A percentile compares a stretch with the other conserved stretches of the same genome.
Evolutionary conservation across 331 rosid genomes (phyloP).

Genomic region (Malus hybrid): DNA sequence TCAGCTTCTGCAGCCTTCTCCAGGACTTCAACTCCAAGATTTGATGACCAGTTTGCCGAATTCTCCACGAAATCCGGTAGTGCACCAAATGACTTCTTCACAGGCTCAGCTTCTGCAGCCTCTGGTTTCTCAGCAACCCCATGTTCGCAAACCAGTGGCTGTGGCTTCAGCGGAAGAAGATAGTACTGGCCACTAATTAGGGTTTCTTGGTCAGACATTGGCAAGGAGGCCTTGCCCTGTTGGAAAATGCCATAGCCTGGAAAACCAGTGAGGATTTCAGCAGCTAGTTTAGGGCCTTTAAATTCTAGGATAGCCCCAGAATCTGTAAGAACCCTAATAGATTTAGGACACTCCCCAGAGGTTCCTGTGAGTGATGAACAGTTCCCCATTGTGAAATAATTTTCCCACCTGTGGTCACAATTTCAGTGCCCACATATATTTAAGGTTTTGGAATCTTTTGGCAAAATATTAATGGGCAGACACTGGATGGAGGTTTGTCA

Average conservation of each 20-base stretch:
- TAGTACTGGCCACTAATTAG: conserved; percentile 43
- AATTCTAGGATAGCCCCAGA: conserved; percentile 46
- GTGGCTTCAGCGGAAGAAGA: conserved; percentile 46
- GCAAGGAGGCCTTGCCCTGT: conserved; percentile 38
- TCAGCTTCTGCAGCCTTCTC: not conserved
- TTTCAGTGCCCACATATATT: conserved; percentile 12
- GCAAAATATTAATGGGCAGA: not conserved
- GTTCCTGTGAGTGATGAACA: conserved; percentile 47
- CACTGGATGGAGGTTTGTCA: not conserved
- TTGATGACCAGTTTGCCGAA: conserved; percentile 40
- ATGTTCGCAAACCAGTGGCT: not conserved
- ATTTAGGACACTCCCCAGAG: conserved; percentile 40
- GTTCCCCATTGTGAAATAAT: conserved; percentile 51
- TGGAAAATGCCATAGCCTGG: conserved; percentile 50
- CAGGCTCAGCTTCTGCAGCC: conserved; percentile 9
- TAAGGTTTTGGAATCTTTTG: not conserved
- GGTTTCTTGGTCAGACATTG: conserved; percentile 31
- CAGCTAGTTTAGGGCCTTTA: conserved; percentile 47
- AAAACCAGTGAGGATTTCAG: conserved; percentile 39
- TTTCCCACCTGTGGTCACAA: conserved; percentile 1
- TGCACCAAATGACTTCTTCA: not conserved
- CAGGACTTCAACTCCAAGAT: conserved; percentile 25
- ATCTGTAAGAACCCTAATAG: conserved; percentile 45
- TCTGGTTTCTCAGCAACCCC: not conserved
- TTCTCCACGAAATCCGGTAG: conserved; percentile 33